Base-by-base conservation (phyloP, 441 rosid species). In the Macaranga tanarius region DNA sequence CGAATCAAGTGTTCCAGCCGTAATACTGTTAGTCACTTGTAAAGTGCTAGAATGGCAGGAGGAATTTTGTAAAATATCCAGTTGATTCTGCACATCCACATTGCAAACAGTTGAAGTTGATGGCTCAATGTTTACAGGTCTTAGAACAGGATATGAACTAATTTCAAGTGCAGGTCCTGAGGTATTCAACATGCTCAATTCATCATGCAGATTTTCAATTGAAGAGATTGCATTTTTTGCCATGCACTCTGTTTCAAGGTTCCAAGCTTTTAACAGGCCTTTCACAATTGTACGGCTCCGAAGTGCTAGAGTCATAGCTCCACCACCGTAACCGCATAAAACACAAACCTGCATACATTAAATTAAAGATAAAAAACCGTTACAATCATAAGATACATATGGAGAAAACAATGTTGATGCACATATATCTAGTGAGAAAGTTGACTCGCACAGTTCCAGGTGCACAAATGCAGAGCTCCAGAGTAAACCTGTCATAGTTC, bases 241-340 rank as follows among this genome's bases (percentile, higher is more conserved):
- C 71, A 64, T 62, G 48, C 78, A 26, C 50, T 81, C 80, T 57
- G 75, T 54, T 67, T 79, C 84, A 74, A 79, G 5, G 23, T 68
- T 80, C 87, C 87, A 82, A 62, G 79, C 82, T 79, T 77, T 84
- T 73, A 82, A 65, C 62, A 84, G 83, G 84, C 80, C 73, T 70
- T 82, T 84, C 65, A 71, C 84, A 73, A 86, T 76, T 56, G 71
- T 42, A 58, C 65, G 83, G 66, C 83, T 76, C 65, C 73, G 76
- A 61, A 86, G 75, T n/a, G 89, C 89, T 57, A 56, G 73, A 47
- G 87, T 84, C 87, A 86, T 82, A 11, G 89, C 89, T 72, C 89
- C 89, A 59, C 87, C 80, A 5, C 86, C 86, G 66, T 83, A 86
- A 70, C 89, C 87, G 73, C 89, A 86, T 63, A 86, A 85, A 66